These are phyloP conservation scores for Lepidium africanum DNA, from an alignment of 345 rosid species.

Conservation along the genomic window DNA sequence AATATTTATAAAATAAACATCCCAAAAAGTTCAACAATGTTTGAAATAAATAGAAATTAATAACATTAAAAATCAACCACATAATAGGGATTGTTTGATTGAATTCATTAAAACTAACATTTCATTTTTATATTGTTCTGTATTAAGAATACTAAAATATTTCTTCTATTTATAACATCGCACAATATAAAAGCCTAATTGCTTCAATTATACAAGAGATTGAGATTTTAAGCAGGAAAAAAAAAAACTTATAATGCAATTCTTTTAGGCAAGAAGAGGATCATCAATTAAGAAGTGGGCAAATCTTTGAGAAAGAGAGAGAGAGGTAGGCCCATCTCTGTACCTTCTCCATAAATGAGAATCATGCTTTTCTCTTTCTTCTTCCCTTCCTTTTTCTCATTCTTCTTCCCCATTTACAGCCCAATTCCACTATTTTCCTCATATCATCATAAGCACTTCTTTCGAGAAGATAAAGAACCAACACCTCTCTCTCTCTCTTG, in stretches of 20 bases:
- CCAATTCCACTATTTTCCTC: slow-evolving; percentile 21
- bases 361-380: slow-evolving; percentile 18
- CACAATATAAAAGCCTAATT: too few species aligned
- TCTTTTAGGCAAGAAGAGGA: not conserved
- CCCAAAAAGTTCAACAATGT: too few species aligned
- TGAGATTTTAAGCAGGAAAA: too few species aligned
- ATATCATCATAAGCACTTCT: slow-evolving; percentile 10
- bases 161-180: too few species aligned
- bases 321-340: slow-evolving; percentile 19
- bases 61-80: too few species aligned
- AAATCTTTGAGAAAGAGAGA: not conserved
- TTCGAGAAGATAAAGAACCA: slow-evolving; percentile 3
- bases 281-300: slow-evolving; percentile 1
- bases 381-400: not conserved
- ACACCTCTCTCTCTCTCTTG: not conserved
- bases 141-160: too few species aligned
- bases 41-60: too few species aligned
- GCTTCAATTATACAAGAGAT: too few species aligned
- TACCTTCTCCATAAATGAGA: slow-evolving; percentile 16
- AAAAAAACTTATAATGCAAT: not conserved
- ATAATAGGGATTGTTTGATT: too few species aligned
- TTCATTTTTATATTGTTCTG: too few species aligned
- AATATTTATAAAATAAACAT: too few species aligned
- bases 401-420: slow-evolving; percentile 6
- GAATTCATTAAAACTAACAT: too few species aligned